Conservation (phyloP, 148 eudicot species). For the Rheum nobile region DNA sequence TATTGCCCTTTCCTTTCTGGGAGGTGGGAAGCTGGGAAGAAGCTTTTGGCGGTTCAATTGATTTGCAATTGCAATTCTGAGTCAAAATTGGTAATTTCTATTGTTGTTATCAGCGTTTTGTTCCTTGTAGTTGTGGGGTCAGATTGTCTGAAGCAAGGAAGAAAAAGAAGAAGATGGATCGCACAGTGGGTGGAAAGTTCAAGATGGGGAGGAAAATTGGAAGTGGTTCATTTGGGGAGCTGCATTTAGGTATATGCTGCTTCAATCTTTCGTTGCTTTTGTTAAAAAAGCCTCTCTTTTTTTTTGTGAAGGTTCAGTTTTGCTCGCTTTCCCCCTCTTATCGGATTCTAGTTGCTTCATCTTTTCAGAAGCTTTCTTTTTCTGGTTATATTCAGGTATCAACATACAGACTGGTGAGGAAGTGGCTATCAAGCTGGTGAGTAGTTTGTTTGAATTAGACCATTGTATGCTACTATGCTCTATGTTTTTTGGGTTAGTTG, state of each 20-base stretch:
- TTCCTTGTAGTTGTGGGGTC: slow-evolving; percentile 1
- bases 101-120: not conserved
- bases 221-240: slow-evolving; percentile 51
- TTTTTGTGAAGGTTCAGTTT: not conserved
- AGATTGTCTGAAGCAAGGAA: not conserved
- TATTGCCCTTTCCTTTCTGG: not conserved
- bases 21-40: not conserved
- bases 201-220: slow-evolving; percentile 59
- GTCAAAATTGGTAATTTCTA: slow-evolving; percentile 4
- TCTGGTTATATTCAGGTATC: slow-evolving; percentile 6
- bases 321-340: not conserved
- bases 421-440: slow-evolving; percentile 16
- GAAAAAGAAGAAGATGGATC: slow-evolving; percentile 26
- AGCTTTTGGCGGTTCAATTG: not conserved
- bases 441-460: not conserved
- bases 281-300: not conserved
- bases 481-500: not conserved
- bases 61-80: not conserved
- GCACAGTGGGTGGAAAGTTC: slow-evolving; percentile 43
- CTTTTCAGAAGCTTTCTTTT: not conserved
- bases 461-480: not conserved
- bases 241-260: slow-evolving; percentile 32
- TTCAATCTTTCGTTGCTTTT: not conserved
- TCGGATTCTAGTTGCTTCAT: not conserved
- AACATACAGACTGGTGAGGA: slow-evolving; percentile 13